phyloP scores from a whole-genome alignment of 1,284 basidiomycete species.

The Apiotrichum siamense region DNA sequence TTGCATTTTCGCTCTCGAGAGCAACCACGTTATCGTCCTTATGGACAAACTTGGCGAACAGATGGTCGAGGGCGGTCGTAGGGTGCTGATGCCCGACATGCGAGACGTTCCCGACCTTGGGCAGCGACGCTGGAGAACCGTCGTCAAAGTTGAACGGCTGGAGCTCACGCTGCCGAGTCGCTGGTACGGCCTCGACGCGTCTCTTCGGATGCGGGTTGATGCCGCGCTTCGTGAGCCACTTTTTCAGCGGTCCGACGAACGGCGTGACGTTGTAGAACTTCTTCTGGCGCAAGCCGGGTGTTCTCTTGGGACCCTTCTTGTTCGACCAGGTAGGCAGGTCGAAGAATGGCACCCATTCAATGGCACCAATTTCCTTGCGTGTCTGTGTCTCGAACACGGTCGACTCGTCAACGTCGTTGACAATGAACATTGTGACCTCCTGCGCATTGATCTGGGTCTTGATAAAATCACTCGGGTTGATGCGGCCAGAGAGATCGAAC shows the following conservation, averaged over 20 bases:
- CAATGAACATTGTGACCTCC: conserved; percentile 88
- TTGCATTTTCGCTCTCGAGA: conserved; percentile 24
- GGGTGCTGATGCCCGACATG: conserved; percentile 1
- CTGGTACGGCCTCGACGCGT: not conserved
- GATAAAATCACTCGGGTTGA: conserved; percentile 67
- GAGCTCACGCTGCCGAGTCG: conserved; percentile 19
- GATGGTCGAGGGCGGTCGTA: conserved; percentile 31
- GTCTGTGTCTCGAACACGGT: conserved; percentile 89
- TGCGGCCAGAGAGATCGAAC: conserved; percentile 69
- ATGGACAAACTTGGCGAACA: conserved; percentile 37
- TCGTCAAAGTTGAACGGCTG: conserved; percentile 36
- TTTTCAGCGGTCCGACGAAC: conserved; percentile 65
- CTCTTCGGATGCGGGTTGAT: conserved; percentile 22
- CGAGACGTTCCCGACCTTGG: not conserved
- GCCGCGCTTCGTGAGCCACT: conserved; percentile 32
- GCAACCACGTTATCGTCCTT: conserved; percentile 25
- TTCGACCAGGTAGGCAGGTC: conserved; percentile 93
- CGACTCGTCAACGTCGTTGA: conserved; percentile 81
- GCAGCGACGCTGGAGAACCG: conserved; percentile 1
- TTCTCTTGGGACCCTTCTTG: conserved; percentile 54
- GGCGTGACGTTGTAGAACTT: conserved; percentile 96
- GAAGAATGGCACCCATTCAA: conserved; percentile 87
- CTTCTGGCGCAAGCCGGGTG: conserved; percentile 47
- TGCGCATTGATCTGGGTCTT: conserved; percentile 80
- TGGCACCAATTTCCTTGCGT: conserved; percentile 97